phyloP scores from a whole-genome alignment of 2,329 filamentous ascomycete species.

The Myriosclerotinia curreyana region DNA sequence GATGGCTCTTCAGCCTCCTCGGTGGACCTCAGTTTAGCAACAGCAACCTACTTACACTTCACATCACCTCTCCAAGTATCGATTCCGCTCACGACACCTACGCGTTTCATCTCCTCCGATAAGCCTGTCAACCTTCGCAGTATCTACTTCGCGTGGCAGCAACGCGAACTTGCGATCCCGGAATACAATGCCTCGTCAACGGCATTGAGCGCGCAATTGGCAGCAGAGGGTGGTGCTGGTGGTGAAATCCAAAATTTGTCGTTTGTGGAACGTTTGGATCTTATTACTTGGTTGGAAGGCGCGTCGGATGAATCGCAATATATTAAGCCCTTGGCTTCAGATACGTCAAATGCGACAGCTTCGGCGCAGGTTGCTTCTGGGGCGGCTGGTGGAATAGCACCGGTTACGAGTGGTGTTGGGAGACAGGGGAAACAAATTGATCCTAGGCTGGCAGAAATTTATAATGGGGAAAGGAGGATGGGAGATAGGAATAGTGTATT shows the following conservation, averaged over 20 bases:
- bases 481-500: constrained; percentile 88
- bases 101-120: constrained; percentile 80
- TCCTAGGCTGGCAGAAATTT: constrained; percentile 80
- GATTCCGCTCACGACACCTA: constrained; percentile 68
- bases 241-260: constrained; percentile 81
- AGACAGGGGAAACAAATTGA: constrained; percentile 68
- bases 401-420: constrained; percentile 46
- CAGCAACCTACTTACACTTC: constrained; percentile 79
- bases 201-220: constrained; percentile 74
- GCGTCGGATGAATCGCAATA: constrained; percentile 89
- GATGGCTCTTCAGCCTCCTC: constrained; percentile 62
- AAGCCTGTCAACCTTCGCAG: constrained; percentile 80
- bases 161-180: constrained; percentile 83
- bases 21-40: constrained; percentile 57
- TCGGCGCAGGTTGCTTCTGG: constrained; percentile 49
- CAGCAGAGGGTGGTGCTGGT: constrained; percentile 49
- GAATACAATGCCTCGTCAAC: constrained; percentile 87
- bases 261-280: constrained; percentile 86
- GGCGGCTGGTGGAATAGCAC: constrained; percentile 42
- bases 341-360: constrained; percentile 45
- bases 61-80: constrained; percentile 56
- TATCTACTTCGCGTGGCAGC: constrained; percentile 94
- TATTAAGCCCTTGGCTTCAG: constrained; percentile 77
- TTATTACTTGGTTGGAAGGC: constrained; percentile 91
- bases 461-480: constrained; percentile 85